Evolutionary conservation across 1,139 yeast genomes (phyloP).

Genomic region (Geotrichum phurueaensis): DNA sequence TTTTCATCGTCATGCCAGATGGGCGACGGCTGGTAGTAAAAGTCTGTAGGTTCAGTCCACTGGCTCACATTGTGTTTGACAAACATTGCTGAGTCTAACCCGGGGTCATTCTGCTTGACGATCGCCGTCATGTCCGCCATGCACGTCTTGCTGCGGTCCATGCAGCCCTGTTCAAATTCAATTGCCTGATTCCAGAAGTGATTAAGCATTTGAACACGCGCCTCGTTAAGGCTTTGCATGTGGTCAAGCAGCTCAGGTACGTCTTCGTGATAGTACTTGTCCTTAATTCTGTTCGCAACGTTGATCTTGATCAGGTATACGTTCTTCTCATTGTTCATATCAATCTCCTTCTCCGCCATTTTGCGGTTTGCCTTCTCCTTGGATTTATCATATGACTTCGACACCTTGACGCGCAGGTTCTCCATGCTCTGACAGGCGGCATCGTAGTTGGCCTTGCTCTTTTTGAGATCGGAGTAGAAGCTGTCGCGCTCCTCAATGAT

Average conservation of each 20-base stretch:
- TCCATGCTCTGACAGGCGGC: slow-evolving; percentile 77
- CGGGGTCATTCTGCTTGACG: slow-evolving; percentile 65
- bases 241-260: slow-evolving; percentile 86
- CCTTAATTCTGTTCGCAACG: slow-evolving; percentile 84
- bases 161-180: slow-evolving; percentile 54
- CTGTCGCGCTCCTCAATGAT: slow-evolving; percentile 53
- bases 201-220: slow-evolving; percentile 67
- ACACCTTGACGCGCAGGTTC: slow-evolving; percentile 64
- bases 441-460: slow-evolving; percentile 72
- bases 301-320: slow-evolving; percentile 73
- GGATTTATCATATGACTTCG: slow-evolving; percentile 42
- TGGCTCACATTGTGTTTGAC: slow-evolving; percentile 71
- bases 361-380: slow-evolving; percentile 56
- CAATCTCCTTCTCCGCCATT: slow-evolving; percentile 57
- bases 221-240: slow-evolving; percentile 77
- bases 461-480: slow-evolving; percentile 60
- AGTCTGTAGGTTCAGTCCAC: slow-evolving; percentile 87
- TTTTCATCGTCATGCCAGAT: slow-evolving; percentile 97
- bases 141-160: slow-evolving; percentile 49
- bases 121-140: slow-evolving; percentile 52
- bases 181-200: slow-evolving; percentile 61
- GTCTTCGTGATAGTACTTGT: slow-evolving; percentile 89
- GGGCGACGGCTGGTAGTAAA: slow-evolving; percentile 77
- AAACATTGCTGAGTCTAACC: slow-evolving; percentile 82
- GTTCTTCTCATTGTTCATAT: slow-evolving; percentile 85